Evolutionary conservation across 129 eudicot genomes (phyloP), one percentile per base, ranked within the genome.

Genomic region (Chrysanthemum makinoi): DNA sequence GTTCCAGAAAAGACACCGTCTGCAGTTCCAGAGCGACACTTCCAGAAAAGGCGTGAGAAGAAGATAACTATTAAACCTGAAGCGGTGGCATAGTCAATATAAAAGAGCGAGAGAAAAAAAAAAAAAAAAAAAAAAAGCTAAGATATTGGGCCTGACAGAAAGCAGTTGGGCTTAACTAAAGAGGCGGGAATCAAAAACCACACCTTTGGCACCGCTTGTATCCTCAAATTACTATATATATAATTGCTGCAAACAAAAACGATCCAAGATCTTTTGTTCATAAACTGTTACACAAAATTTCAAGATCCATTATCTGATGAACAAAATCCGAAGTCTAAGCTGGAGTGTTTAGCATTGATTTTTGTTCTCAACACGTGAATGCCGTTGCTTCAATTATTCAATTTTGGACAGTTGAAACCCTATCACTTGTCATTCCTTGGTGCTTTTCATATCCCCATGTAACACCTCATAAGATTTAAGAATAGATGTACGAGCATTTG

Each of bases 401-500:
- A 68, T 58, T 59, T 75, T 68, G 43, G 62, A 60, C 69, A 33
- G 47, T 72, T 72, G 48, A 76, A 58, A 12, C 68, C 64, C 6
- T 10, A 20, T 6, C 62, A 48, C n/a, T 76, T 72, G 61, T 69
- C 67, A 65, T 14, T 68, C 67, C 43, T 46, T 72, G 57, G 70
- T 62, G 64, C 55, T 77, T 72, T 75, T 77, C 71, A 59, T 70
- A 56, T 79, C 87, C 71, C 89, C 76, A 52, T 30, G 74, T 83
- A 89, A 68, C 62, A 77, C 83, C 48, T 85, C 88, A 80, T 81
- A 81, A 75, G 96, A 83, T 75, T 30, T 33, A 30, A 89, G 81
- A 80, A 89, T 69, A 13, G 88, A 80, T 62, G 98, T 84, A 24
- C 92, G 86, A n/a, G 30, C 50, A 53, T 89, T 93, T 85, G 96